Percentiles rank a stretch among this genome's conserved stretches.
These are phyloP conservation scores for Aureobasidium sp. DNA, from an alignment of 2,329 filamentous ascomycete species.

Conservation along the genomic window DNA sequence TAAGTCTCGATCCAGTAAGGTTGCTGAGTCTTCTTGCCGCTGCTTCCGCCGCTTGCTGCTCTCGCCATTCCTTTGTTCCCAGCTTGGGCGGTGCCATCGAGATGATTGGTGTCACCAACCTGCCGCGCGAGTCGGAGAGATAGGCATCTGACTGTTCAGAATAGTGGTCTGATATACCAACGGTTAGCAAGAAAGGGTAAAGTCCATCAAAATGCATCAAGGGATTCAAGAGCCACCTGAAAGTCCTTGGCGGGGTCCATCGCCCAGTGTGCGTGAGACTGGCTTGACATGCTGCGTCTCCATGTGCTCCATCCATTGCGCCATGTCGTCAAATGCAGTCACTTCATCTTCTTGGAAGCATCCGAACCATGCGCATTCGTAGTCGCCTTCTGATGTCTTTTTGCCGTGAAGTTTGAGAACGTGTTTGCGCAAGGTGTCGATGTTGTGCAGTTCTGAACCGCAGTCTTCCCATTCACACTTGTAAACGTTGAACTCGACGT, in stretches of 20 bases:
- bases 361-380: constrained; percentile 39
- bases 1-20: constrained; percentile 20
- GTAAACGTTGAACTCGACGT: constrained; percentile 38
- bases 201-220: constrained; percentile 15
- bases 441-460: constrained; percentile 51
- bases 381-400: constrained; percentile 27
- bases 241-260: constrained; percentile 47
- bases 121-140: constrained; percentile 39
- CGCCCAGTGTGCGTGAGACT: constrained; percentile 50
- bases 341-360: constrained; percentile 28
- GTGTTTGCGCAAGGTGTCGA: constrained; percentile 52
- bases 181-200: background rate
- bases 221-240: constrained; percentile 44
- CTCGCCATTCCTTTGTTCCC: constrained; percentile 4
- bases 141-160: constrained; percentile 36
- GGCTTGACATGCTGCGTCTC: constrained; percentile 44
- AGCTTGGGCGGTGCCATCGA: background rate
- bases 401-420: constrained; percentile 47
- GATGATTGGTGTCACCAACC: constrained; percentile 37
- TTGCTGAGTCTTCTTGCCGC: constrained; percentile 25
- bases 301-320: constrained; percentile 44
- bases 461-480: constrained; percentile 53
- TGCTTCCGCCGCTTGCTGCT: constrained; percentile 3
- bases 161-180: constrained; percentile 25
- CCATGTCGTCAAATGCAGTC: constrained; percentile 30